Base-by-base conservation (phyloP, 768 basidiomycete genomes). In the Tephrocybe sp. region DNA sequence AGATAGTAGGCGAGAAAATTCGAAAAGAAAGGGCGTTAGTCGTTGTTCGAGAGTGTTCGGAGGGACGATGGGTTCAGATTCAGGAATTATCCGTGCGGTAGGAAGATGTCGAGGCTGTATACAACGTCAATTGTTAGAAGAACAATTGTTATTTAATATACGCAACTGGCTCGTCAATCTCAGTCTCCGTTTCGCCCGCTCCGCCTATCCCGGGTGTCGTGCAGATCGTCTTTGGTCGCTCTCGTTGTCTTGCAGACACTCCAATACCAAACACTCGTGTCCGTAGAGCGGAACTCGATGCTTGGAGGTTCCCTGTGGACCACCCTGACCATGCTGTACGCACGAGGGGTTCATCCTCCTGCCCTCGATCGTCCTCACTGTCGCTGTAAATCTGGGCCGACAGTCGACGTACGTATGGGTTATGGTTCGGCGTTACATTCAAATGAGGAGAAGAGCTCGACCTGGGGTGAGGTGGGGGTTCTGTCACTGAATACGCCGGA, bases 141-240 rank as follows among this genome's bases (percentile, higher is more conserved):
- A 38, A 16, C 8, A 18, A 18, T 7, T 30, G 12, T 9, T 18
- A 16, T 42, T 21, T 16, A 54, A 31, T 45, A 38, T 12, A 69
- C 86, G 70, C 61, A 88, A n/a, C 87, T 29, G 82, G 82, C 58
- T 89, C 87, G 57, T 89, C 87, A 11, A 79, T 73, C 61, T 90
- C 88, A 0, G 88, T 88, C 61, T 90, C 87, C 0, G 88, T 88
- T 67, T 89, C 87, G 6, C 85, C 85, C 22, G 84, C 85, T 53
- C 86, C 82, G 33, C 69, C 59, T 47, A 70, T 70, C 2, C 76
- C 84, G 15, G 78, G 80, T 0, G 78, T 71, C 0, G 86, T 88
- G n/a, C 79, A 84, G 58, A 88, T 87, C 27, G 64, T 65, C 59
- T 74, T 79, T 43, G 70, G 62, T 23, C 67, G 70, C 15, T 62